Conservation (phyloP, 345 rosid species). For the Acer yangbiense region DNA sequence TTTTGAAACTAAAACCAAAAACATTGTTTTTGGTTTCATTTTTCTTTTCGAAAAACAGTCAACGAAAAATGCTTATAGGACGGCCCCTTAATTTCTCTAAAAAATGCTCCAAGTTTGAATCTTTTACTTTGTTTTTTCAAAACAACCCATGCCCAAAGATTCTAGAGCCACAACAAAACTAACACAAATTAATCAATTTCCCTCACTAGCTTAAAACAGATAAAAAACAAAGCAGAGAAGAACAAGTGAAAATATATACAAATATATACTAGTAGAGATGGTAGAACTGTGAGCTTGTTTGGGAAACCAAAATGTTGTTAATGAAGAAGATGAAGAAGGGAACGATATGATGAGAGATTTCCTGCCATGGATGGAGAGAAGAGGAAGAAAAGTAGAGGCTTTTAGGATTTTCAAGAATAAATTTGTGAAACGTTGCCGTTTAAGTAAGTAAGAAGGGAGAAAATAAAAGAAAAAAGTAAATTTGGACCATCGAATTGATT, state of each 20-base stretch:
- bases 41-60: too few relatives aligned
- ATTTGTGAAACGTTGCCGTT: too few relatives aligned
- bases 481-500: too few relatives aligned
- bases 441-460: too few relatives aligned
- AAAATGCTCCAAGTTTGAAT: background rate
- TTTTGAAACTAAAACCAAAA: too few relatives aligned
- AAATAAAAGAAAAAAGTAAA: too few relatives aligned
- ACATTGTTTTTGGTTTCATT: too few relatives aligned
- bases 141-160: background rate
- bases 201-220: background rate
- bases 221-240: background rate
- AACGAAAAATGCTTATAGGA: too few relatives aligned
- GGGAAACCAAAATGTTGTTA: conserved; percentile 6
- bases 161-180: background rate
- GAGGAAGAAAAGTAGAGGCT: conserved; percentile 9
- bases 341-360: conserved; percentile 33
- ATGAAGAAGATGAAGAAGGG: conserved; percentile 6
- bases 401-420: too few relatives aligned
- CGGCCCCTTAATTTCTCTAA: background rate
- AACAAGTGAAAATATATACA: too few relatives aligned
- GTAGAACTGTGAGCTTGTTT: conserved; percentile 22
- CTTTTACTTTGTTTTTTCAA: too few relatives aligned
- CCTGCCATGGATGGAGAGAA: conserved; percentile 32
- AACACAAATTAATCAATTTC: background rate
- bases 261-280: conserved; percentile 33